phyloP scores from a whole-genome alignment of 2,329 filamentous ascomycete genomes.

The Pseudogymnoascus sp. region DNA sequence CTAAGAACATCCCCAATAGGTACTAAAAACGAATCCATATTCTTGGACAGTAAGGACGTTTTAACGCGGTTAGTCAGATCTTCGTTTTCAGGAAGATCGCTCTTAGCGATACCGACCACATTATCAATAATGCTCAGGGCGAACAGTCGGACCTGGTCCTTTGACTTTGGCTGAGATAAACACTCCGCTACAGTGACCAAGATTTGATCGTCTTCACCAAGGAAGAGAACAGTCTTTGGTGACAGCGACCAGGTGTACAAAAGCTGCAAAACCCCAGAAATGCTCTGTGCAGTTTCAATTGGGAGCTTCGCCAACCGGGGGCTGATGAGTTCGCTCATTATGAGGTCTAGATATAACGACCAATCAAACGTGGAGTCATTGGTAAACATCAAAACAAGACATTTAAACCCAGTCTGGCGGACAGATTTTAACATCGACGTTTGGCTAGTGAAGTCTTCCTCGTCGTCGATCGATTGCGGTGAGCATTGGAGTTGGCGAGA shows the following conservation, averaged over 20 bases:
- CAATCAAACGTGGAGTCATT: conserved; percentile 65
- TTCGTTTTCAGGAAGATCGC: conserved; percentile 44
- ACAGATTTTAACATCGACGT: conserved; percentile 56
- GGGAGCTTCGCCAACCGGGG: conserved; percentile 72
- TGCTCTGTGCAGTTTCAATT: conserved; percentile 77
- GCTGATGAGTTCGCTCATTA: conserved; percentile 67
- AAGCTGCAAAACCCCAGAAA: conserved; percentile 74
- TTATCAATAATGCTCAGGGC: conserved; percentile 68
- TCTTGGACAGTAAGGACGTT: conserved; percentile 46
- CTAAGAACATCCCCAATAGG: conserved; percentile 62
- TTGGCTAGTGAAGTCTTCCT: conserved; percentile 28
- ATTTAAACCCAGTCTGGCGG: conserved; percentile 70
- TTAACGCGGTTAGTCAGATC: conserved; percentile 39
- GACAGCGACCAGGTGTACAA: conserved; percentile 73
- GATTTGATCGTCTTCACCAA: conserved; percentile 52
- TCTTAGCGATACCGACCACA: conserved; percentile 52
- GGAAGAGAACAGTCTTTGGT: conserved; percentile 56
- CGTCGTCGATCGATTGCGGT: conserved; percentile 24
- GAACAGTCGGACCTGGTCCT: conserved; percentile 79
- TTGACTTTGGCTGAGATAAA: conserved; percentile 62
- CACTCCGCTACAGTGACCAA: conserved; percentile 64
- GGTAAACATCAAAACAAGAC: conserved; percentile 68
- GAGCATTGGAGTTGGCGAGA: conserved; percentile 47
- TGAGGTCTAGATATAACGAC: conserved; percentile 58
- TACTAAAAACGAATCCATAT: conserved; percentile 52